Percentiles rank a stretch among this genome's conserved stretches.
Evolutionary conservation across 306 rosid species (phyloP).

Genomic region (Hippophae rhamnoides): DNA sequence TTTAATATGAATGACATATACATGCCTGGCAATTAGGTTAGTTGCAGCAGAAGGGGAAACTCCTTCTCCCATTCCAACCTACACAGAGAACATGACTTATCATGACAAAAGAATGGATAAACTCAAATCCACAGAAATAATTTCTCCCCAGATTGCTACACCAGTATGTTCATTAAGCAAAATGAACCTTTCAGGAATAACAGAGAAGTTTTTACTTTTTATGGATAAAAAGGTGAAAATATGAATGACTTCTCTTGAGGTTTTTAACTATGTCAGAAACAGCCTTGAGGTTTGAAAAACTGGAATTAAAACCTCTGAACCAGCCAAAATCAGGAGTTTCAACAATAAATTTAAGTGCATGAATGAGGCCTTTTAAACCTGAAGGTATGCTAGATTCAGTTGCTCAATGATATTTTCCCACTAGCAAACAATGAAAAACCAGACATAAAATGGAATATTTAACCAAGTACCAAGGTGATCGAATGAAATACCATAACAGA

Average conservation of each 20-base stretch:
- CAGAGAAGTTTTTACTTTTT: neutral
- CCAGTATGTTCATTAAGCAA: conserved; percentile 12
- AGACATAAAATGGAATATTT: neutral
- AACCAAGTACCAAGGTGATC: neutral
- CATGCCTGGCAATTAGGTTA: conserved; percentile 97
- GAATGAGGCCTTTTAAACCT: too few species aligned
- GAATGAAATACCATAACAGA: neutral
- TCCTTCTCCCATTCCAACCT: conserved; percentile 99
- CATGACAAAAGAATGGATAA: conserved; percentile 7
- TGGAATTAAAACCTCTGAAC: too few species aligned
- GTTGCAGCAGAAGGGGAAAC: conserved; percentile 99
- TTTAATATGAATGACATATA: conserved; percentile 16
- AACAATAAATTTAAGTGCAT: too few species aligned
- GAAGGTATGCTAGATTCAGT: too few species aligned
- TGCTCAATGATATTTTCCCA: too few species aligned
- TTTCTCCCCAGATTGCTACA: neutral
- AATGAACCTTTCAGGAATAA: conserved; percentile 4
- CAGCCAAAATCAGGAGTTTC: too few species aligned
- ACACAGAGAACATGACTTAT: conserved; percentile 18
- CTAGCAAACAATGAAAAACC: neutral
- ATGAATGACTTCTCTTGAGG: too few species aligned
- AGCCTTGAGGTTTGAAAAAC: too few species aligned
- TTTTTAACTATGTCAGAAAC: too few species aligned
- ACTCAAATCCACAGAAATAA: conserved; percentile 8
- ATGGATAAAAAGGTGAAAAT: too few species aligned